Conservation (phyloP, 164 flowering plant species). For the Macadamia integrifolia region DNA sequence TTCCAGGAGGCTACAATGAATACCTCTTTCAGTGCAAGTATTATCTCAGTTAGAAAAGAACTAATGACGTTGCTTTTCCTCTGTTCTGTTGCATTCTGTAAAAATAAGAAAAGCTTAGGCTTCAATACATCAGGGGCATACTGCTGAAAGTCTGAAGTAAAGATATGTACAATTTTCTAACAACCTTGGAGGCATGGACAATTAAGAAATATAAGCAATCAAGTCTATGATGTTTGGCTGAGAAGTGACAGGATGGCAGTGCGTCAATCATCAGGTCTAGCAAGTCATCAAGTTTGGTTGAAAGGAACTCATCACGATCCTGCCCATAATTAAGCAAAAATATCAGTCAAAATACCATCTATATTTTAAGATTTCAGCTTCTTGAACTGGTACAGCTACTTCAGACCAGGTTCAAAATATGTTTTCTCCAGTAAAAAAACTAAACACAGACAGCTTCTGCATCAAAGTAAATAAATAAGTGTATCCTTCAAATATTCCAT, state of each 20-base stretch:
- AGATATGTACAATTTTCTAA: background rate
- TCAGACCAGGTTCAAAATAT: too few species aligned
- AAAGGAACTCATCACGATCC: conserved; percentile 50
- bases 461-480: background rate
- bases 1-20: background rate
- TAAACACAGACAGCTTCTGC: too few species aligned
- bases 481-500: too few species aligned
- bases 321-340: conserved; percentile 26
- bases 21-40: conserved; percentile 97
- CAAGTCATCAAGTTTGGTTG: conserved; percentile 52
- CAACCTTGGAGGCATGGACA: conserved; percentile 64
- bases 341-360: conserved; percentile 8
- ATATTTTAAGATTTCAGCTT: too few species aligned
- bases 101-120: conserved; percentile 8
- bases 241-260: conserved; percentile 73
- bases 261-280: conserved; percentile 67
- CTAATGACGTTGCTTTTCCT: conserved; percentile 39
- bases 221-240: conserved; percentile 89
- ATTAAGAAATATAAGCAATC: conserved; percentile 76
- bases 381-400: too few species aligned
- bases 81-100: conserved; percentile 53
- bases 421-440: too few species aligned
- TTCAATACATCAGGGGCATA: background rate
- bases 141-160: background rate
- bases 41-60: conserved; percentile 85